phyloP scores from a whole-genome alignment of 2,329 filamentous ascomycete species.

The Blumeriella jaapii region DNA sequence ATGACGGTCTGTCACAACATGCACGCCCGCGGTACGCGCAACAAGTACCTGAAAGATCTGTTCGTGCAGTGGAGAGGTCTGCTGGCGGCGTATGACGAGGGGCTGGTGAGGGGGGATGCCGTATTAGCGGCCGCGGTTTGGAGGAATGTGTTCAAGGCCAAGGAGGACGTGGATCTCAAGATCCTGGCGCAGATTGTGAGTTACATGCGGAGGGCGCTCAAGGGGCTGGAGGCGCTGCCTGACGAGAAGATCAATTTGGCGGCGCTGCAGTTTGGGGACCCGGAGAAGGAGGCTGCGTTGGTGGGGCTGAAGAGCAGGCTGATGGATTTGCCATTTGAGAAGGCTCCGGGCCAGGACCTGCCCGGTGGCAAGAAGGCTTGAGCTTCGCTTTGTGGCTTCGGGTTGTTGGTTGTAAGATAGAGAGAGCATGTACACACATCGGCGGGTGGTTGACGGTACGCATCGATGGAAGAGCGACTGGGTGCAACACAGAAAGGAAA shows the following conservation, averaged over 20 bases:
- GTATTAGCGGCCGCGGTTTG: constrained; percentile 74
- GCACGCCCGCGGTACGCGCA: constrained; percentile 44
- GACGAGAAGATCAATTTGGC: constrained; percentile 40
- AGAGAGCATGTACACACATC: too few species aligned
- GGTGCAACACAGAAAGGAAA: too few species aligned
- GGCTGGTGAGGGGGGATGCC: constrained; percentile 63
- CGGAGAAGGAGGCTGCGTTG: constrained; percentile 28
- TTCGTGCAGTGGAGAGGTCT: constrained; percentile 89
- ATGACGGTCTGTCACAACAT: constrained; percentile 74
- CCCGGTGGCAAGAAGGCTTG: constrained; percentile 14
- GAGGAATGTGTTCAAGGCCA: constrained; percentile 83
- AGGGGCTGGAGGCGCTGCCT: constrained; percentile 38
- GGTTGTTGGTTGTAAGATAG: not conserved
- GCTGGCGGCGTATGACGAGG: constrained; percentile 75
- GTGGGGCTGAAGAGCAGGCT: constrained; percentile 30
- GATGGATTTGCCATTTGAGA: constrained; percentile 28
- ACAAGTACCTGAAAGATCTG: constrained; percentile 70
- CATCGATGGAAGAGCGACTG: too few species aligned
- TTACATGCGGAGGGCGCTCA: constrained; percentile 48
- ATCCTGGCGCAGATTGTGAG: constrained; percentile 49
- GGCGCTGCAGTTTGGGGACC: constrained; percentile 38
- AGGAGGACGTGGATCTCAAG: constrained; percentile 47
- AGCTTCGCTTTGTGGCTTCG: not conserved
- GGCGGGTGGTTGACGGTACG: too few species aligned
- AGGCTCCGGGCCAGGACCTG: constrained; percentile 24